Base-by-base conservation (phyloP, 2,329 filamentous ascomycete species). In the Colletotrichum scovillei region DNA sequence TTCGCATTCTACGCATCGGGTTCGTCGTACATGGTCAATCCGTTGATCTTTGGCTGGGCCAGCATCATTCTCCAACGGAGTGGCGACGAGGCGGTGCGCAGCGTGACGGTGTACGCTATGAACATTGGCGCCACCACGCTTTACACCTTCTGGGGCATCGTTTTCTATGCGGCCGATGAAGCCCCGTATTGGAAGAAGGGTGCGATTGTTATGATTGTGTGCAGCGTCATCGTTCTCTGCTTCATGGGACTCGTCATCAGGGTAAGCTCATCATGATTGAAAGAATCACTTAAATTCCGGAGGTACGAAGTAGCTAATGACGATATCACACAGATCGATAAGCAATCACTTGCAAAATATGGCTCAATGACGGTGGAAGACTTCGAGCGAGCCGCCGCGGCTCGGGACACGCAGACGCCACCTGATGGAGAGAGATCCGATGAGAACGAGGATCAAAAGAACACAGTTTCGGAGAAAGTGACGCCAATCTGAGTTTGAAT, bases 131-230 rank as follows among this genome's bases (percentile, higher is more conserved):
- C 82, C 16, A 78, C 80, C 16, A 78, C 83, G 2, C 72, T 84
- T n/a, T 84, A 82, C 63, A 82, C 82, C 0, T 84, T 83, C 65
- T 85, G 83, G 83, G 82, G 82, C 0, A 81, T 84, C 30, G 75
- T 78, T 0, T 67, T 85, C 11, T 84, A 83, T 66, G 73, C 81
- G 1, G 80, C 80, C 0, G 79, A 78, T 5, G 82, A 84, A 68
- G 81, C 82, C 2, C 80, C 80, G 7, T 74, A 82, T 80, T 63
- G 82, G 81, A 79, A 79, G 77, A 83, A 82, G 62, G 82, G 82
- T 0, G 79, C 77, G 8, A 81, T 83, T 42, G 75, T 81, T 1
- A 81, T 84, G 78, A 78, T 83, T 7, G 71, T 76, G 4, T 72
- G 72, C 46, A 74, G 72, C 19, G 53, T 64, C 3, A 42, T 74